Percentiles rank a stretch among this genome's conserved stretches.
phyloP scores from a whole-genome alignment of 225 moss, liverwort and hornwort species.

The Marchantia polymorpha region DNA sequence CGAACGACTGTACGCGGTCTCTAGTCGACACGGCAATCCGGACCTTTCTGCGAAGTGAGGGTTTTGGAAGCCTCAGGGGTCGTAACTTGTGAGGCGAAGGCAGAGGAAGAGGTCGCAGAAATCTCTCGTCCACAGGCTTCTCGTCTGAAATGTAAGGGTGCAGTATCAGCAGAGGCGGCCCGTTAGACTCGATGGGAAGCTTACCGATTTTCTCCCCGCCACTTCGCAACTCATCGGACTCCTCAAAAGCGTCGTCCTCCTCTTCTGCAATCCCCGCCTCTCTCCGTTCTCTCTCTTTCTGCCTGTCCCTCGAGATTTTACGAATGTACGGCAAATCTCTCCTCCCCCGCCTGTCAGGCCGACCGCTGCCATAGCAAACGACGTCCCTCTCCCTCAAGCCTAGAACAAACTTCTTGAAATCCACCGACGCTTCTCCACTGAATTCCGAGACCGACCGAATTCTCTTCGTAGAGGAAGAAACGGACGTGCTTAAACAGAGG shows the following conservation, averaged over 20 bases:
- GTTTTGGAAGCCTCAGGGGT: slow-evolving; percentile 53
- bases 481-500: not conserved
- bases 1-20: not conserved
- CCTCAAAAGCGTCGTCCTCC: not conserved
- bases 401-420: not conserved
- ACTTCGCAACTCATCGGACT: not conserved
- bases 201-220: not conserved
- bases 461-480: not conserved
- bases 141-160: slow-evolving; percentile 28
- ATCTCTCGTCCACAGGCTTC: not conserved
- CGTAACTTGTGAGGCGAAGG: slow-evolving; percentile 73
- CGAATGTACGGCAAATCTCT: slow-evolving; percentile 16
- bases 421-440: not conserved
- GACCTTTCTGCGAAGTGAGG: slow-evolving; percentile 43
- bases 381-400: not conserved
- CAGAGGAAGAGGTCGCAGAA: slow-evolving; percentile 48
- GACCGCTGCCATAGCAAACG: slow-evolving; percentile 10
- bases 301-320: slow-evolving; percentile 4
- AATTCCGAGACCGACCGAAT: not conserved
- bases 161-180: slow-evolving; percentile 33
- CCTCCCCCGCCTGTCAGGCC: slow-evolving; percentile 5
- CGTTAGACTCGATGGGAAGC: slow-evolving; percentile 36
- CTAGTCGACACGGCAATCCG: slow-evolving; percentile 23
- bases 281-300: not conserved
- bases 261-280: not conserved